Evolutionary conservation across 495 filamentous ascomycete species (phyloP), one percentile per base, ranked within the genome.

Genomic region (Staphylotrichum tortipilum): DNA sequence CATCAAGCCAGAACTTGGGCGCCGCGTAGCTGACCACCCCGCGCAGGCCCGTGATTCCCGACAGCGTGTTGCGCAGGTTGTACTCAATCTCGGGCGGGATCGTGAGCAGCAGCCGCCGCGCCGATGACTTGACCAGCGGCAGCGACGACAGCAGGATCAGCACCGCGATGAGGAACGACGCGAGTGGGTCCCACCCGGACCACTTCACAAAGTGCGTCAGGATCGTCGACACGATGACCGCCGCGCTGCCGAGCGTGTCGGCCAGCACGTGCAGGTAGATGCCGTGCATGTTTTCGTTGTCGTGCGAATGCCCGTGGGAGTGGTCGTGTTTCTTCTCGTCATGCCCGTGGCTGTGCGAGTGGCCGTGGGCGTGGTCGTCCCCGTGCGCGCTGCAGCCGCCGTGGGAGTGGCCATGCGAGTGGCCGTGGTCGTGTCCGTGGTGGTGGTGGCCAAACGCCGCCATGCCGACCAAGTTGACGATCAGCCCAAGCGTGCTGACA

Each of bases 221-320:
- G 1, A 87, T 69, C 4, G 92, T 97, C 10, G 89, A 95, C 36
- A 91, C 81, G 47, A 99, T 94, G 38, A 99, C 92, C 11, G 90
- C 90, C 14, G 89, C 86, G 30, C 89, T 95, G 11, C 92, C 92
- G 17, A 97, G 80, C 0, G 94, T 94, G 62, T 99, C 92, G 8
- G 91, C 94, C 4, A 97, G 73, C 47, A 99, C 86, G 59, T 99
- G 92, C 8, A 99, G 71, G 70, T 91, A 99, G 52, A 99, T 97
- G n/a, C 92, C 92, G 52, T 90, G 82, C 94, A 98, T 97, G 59
- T 99, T 99, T 58, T 99, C 94, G 63, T 94, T 95, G 47, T 86
- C 86, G 64, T 94, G 87, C 19, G 73, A 59, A 21, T 55, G 45
- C 9, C 38, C 39, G 62, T 94, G 86, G 24, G 73, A 58, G 38